Base-by-base conservation (phyloP, 345 rosid species). In the Populus pruinosa region DNA sequence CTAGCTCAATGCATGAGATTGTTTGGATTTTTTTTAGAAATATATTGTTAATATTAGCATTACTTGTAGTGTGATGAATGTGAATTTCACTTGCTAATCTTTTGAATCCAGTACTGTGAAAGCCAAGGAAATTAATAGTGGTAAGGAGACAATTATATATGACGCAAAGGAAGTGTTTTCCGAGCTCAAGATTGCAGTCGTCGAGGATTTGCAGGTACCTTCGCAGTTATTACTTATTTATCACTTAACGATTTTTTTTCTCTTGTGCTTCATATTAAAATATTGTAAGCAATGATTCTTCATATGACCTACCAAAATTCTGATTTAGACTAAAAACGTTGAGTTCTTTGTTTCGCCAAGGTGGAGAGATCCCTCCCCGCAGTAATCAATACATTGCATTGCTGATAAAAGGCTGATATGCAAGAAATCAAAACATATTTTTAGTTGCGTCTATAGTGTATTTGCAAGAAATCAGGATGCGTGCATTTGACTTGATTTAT, bases 181-280 rank as follows among this genome's bases (percentile, higher is more conserved):
- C 16, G 81, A 86, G 39, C 82, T 91, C n/a, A 90, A 84, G 80
- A 49, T 94, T 71, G 97, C 98, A 29, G 25, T 73, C 14, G 89
- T 93, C 36, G 83, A 79, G 82, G 87, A 92, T 84, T 76, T 84
- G 47, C 68, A 88, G 93, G 98, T 94, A 82, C 53, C 14, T n/a
- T 23, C 27, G 56, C 47, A 14, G 39, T 27, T 61, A 4, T 3
- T 16, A 25, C 27, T 56, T 8, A 56, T 56, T 4, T 9, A 7
- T 21, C 62, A 6, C 62, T 21, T 8, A n/a, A 56, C 10, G 9
- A 2, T 8, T 55, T 53, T 55, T 21, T 21, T 53, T 21, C 8
- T 8, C 12, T 55, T 7, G 62, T 55, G 25, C 29, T 56, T 56
- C 63, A 0, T 8, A n/a, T n/a, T n/a, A n/a, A 56, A 3, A 56